Base-by-base conservation (phyloP, 129 eudicot genomes). In the Lonicera japonica region DNA sequence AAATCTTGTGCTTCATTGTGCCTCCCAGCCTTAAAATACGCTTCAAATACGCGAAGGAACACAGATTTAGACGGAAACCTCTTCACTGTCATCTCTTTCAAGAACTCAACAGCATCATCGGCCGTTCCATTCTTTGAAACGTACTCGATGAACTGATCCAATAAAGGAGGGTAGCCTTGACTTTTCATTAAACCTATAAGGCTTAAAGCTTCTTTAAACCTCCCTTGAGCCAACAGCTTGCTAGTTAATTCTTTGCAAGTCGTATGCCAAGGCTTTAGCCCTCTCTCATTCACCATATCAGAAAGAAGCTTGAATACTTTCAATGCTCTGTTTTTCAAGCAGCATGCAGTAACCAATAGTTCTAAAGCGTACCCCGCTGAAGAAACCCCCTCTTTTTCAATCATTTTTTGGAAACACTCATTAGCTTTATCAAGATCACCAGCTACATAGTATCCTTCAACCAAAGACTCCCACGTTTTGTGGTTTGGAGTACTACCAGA, bases 101-200 rank as follows among this genome's bases (percentile, higher is more conserved):
- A 56, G 63, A 90, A 85, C 60, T n/a, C 14, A 18, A 81, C 40
- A 19, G 94, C 86, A 41, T 90, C 94, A 67, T 86, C 87, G 12
- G 87, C 73, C 43, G 78, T 76, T 25, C 95, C 95, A 0, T 15
- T 58, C 73, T 67, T 81, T 11, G 94, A 55, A 41, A 84, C 73
- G 63, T 74, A 82, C 57, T 81, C 68, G 20, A 90, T 50, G 57
- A 90, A 90, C 8, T 89, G 88, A 52, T 82, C 80, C 80, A 84
- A 38, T 61, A 76, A 85, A 58, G 97, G 94, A 12, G 95, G 87
- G 70, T 73, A 82, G 1, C 94, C 95, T 48, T 84, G 81, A 60
- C 36, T 64, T 83, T 86, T 90, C 97, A 90, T 90, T 38, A 78
- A 67, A 58, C 48, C 73, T 63, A 90, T 75, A 55, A 87, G 79